Base-by-base conservation (phyloP, 768 basidiomycete species). In the Suillus variegatus region DNA sequence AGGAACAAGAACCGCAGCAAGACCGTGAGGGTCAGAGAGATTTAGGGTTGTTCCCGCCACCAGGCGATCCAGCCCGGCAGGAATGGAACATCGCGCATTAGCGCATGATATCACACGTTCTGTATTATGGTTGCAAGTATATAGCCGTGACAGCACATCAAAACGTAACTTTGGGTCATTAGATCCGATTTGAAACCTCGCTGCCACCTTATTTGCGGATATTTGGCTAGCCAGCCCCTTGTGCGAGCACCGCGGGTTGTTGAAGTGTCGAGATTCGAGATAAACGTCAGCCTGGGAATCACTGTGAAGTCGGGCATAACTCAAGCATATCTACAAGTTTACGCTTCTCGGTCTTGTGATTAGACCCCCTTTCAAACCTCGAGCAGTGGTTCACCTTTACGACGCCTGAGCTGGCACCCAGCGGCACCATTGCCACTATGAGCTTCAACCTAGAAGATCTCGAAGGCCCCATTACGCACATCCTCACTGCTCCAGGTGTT, bases 401-500 rank as follows among this genome's bases (percentile, higher is more conserved):
- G 18, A 43, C 58, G 40, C 58, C 41, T 60, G 58, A 60, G 54
- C 43, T 43, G 58, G 41, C 58, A 60, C 56, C 7, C 36, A 57
- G 56, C 36, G 38, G 56, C 58, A 20, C 41, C 58, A 43, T 32
- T 52, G 51, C 58, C 44, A 60, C 68, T 64, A 90, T 89, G 88
- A 71, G 72, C 66, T 80, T 85, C 71, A 82, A 89, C 72, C 79
- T 87, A 56, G 70, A 74, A 66, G 77, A 82, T 65, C 82, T 93
- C 68, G 85, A 88, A 75, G 82, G 84, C 14, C 82, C 80, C 65
- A 89, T 95, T 73, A 82, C 82, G 68, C 79, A 82, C 65, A 92
- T 95, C 74, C 86, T 95, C 61, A 82, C 86, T 38, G 88, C 89
- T 22, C 93, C 93, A 4, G 88, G 86, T 56, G 89, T 86, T 56